Conservation (phyloP, 441 rosid genomes). For the Populus hybrid region DNA sequence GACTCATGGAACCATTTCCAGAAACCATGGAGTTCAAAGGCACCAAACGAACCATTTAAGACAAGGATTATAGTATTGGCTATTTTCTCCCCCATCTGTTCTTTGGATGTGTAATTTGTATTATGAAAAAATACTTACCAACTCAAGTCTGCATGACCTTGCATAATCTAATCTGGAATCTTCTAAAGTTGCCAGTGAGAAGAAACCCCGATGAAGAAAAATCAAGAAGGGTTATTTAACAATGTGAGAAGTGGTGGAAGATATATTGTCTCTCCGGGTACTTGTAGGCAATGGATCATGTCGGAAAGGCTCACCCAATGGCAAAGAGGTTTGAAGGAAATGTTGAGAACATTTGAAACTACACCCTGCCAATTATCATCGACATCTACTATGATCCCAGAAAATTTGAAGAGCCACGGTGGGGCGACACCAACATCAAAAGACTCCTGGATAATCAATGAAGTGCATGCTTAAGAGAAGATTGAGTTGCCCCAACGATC, state of each 20-base stretch:
- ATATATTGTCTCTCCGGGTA: constrained; percentile 29
- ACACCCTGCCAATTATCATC: constrained; percentile 43
- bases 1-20: constrained; percentile 23
- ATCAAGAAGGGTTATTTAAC: constrained; percentile 29
- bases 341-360: constrained; percentile 38
- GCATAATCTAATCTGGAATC: constrained; percentile 35
- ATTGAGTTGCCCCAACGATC: constrained; percentile 42
- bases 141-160: constrained; percentile 32
- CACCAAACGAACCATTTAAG: constrained; percentile 28
- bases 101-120: constrained; percentile 27
- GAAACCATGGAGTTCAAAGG: constrained; percentile 29
- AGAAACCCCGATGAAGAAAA: constrained; percentile 33
- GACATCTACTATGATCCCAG: constrained; percentile 42
- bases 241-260: constrained; percentile 31
- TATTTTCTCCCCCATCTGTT: constrained; percentile 40
- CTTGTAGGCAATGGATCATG: constrained; percentile 26
- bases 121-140: constrained; percentile 37
- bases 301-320: constrained; percentile 29
- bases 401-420: constrained; percentile 38
- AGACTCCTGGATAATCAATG: constrained; percentile 37
- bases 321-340: constrained; percentile 32
- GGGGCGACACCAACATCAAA: constrained; percentile 37
- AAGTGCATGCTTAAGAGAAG: constrained; percentile 44
- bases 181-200: constrained; percentile 27
- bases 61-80: constrained; percentile 28